Evolutionary conservation across 768 basidiomycete species (phyloP).

Genomic region (Lactarius akahatsu): DNA sequence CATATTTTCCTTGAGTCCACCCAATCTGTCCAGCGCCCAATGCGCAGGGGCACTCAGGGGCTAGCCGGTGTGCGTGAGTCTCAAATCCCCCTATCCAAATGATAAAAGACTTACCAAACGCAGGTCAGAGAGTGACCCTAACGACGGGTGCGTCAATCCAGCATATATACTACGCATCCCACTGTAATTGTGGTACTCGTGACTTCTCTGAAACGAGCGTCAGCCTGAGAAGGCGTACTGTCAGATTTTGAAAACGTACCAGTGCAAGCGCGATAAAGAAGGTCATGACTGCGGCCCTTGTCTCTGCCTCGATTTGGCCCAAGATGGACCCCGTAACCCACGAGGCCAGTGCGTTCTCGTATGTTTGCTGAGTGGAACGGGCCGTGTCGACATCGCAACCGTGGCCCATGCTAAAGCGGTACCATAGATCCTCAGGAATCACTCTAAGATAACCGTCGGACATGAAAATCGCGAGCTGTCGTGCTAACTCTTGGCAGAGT

Average conservation of each 20-base stretch:
- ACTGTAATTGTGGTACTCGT: constrained; percentile 22
- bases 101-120: constrained; percentile 9
- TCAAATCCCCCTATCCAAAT: neutral
- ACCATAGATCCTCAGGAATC: constrained; percentile 24
- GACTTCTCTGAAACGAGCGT: constrained; percentile 17
- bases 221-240: neutral
- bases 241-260: constrained; percentile 3
- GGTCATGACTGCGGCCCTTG: constrained; percentile 16
- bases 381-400: constrained; percentile 9
- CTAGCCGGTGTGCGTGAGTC: neutral
- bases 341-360: constrained; percentile 18
- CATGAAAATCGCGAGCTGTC: constrained; percentile 25
- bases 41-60: constrained; percentile 12
- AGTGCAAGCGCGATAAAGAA: constrained; percentile 23
- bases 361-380: constrained; percentile 19
- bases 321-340: constrained; percentile 20
- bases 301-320: constrained; percentile 17
- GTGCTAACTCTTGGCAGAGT: constrained; percentile 21
- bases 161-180: constrained; percentile 41
- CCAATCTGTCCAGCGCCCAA: constrained; percentile 10
- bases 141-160: constrained; percentile 22
- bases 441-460: constrained; percentile 22
- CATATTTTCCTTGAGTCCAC: constrained; percentile 12
- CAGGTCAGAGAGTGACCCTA: neutral
- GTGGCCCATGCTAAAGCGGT: constrained; percentile 8